A percentile compares a stretch with the other conserved stretches of the same genome.
These are phyloP conservation scores for Apiotrichum sp. DNA, from an alignment of 1,284 basidiomycete genomes.

Conservation along the genomic window DNA sequence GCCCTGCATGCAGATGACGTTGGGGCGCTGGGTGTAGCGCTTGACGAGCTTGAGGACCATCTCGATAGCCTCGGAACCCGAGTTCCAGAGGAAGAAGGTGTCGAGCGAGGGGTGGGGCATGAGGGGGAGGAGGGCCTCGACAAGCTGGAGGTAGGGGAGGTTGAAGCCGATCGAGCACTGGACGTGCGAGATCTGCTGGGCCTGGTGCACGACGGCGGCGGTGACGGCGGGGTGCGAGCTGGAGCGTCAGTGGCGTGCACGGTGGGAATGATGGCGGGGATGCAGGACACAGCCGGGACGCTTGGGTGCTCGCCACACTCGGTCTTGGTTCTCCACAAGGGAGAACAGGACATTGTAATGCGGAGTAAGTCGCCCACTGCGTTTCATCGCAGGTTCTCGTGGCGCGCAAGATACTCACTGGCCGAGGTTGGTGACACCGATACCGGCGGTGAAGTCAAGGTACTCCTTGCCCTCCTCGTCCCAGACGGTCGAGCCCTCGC, in stretches of 20 bases:
- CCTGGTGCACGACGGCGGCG: constrained; percentile 75
- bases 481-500: constrained; percentile 66
- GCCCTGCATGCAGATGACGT: constrained; percentile 82
- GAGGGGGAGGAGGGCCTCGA: constrained; percentile 20
- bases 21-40: constrained; percentile 67
- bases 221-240: constrained; percentile 80
- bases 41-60: constrained; percentile 54
- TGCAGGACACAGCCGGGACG: neutral
- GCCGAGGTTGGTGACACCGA: constrained; percentile 51
- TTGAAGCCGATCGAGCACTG: constrained; percentile 50
- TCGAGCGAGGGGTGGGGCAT: constrained; percentile 27
- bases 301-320: neutral
- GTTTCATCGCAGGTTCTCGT: neutral
- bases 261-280: neutral
- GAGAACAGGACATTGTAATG: too few species aligned
- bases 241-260: constrained; percentile 19
- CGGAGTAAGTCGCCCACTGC: too few species aligned
- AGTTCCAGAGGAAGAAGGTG: constrained; percentile 96
- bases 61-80: constrained; percentile 46
- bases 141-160: constrained; percentile 18
- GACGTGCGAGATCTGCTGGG: constrained; percentile 68
- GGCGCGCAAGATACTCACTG: constrained; percentile 6
- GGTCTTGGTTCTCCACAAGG: too few species aligned
- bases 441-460: constrained; percentile 80
- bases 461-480: constrained; percentile 59